These are phyloP conservation scores for Colletotrichum salicis DNA, from an alignment of 2,329 filamentous ascomycete genomes.

Conservation along the genomic window DNA sequence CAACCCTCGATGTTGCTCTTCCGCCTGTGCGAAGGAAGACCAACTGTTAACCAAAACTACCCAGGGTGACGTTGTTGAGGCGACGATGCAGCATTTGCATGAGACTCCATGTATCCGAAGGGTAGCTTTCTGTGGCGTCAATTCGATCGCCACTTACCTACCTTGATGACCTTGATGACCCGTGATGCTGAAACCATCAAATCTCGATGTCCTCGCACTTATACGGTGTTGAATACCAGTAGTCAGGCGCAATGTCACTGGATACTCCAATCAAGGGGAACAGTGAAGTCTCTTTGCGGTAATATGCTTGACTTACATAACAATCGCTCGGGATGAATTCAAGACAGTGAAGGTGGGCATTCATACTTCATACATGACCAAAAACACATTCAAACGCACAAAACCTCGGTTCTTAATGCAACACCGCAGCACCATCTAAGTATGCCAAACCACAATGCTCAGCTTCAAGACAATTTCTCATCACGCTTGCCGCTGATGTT, in stretches of 20 bases:
- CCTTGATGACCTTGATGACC: background rate
- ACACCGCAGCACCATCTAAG: background rate
- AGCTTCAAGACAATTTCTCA: slow-evolving; percentile 25
- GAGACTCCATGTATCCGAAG: background rate
- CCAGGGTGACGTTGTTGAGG: background rate
- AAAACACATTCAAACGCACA: background rate
- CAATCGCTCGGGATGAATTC: background rate
- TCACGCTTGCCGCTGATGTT: slow-evolving; percentile 22
- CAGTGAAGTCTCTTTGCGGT: background rate
- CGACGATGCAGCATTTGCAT: background rate
- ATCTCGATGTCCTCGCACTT: background rate
- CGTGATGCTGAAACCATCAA: background rate
- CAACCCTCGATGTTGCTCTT: background rate
- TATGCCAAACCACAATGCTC: background rate
- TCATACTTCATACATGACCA: background rate
- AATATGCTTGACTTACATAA: background rate
- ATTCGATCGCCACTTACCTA: background rate
- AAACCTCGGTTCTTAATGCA: background rate
- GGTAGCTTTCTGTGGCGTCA: background rate
- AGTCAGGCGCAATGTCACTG: background rate
- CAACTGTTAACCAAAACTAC: background rate
- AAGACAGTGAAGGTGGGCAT: background rate
- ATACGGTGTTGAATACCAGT: background rate
- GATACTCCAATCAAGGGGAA: background rate
- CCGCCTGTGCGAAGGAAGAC: background rate